phyloP scores from a whole-genome alignment of 805 yeast genomes.

The Myxozyma lipomycoides region DNA sequence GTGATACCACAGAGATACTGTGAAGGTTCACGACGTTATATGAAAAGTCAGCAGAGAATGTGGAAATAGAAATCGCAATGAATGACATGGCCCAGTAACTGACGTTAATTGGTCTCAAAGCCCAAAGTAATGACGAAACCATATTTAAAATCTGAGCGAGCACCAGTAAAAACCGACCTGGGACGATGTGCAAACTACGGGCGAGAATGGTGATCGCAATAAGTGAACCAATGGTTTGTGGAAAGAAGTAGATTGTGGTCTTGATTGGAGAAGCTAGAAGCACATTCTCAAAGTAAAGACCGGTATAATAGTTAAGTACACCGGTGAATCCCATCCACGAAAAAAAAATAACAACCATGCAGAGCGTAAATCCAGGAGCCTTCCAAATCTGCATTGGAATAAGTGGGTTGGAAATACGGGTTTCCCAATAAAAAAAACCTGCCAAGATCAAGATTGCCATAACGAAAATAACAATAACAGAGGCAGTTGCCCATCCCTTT shows the following conservation, averaged over 20 bases:
- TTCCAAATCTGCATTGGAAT: slow-evolving; percentile 48
- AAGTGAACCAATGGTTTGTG: slow-evolving; percentile 45
- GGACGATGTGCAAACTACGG: slow-evolving; percentile 45
- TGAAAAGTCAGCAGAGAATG: slow-evolving; percentile 47
- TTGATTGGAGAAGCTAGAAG: slow-evolving; percentile 41
- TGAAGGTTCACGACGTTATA: slow-evolving; percentile 47
- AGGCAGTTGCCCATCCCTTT: slow-evolving; percentile 47
- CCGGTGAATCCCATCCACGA: slow-evolving; percentile 47
- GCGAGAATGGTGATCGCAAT: slow-evolving; percentile 44
- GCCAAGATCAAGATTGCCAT: slow-evolving; percentile 39
- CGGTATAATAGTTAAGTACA: slow-evolving; percentile 40
- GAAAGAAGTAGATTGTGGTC: slow-evolving; percentile 45
- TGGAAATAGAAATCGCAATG: slow-evolving; percentile 42
- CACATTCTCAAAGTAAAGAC: slow-evolving; percentile 45
- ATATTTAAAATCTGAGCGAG: slow-evolving; percentile 40
- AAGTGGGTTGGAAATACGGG: slow-evolving; percentile 43
- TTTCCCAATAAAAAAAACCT: slow-evolving; percentile 41
- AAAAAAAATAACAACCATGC: slow-evolving; percentile 40
- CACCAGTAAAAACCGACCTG: slow-evolving; percentile 41
- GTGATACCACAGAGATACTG: slow-evolving; percentile 42
- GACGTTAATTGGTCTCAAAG: slow-evolving; percentile 38
- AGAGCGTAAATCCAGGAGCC: slow-evolving; percentile 40
- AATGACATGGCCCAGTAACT: slow-evolving; percentile 48
- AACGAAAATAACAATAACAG: slow-evolving; percentile 44
- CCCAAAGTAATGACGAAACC: slow-evolving; percentile 43